Evolutionary conservation across 2,329 filamentous ascomycete genomes (phyloP).

Genomic region (Botrytis tulipae): DNA sequence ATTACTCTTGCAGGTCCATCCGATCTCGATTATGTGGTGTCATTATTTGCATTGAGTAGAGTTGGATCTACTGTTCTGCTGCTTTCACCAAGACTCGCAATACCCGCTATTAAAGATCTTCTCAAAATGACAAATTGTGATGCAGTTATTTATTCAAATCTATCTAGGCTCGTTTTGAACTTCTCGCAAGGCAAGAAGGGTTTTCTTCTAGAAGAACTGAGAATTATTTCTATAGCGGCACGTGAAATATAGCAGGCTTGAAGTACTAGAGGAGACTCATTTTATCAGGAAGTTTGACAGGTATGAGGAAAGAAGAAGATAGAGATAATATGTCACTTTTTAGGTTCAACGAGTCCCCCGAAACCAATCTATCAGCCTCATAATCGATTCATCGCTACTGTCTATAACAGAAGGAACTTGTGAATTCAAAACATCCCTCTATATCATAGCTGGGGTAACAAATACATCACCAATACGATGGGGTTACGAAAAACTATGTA

Average conservation of each 20-base stretch:
- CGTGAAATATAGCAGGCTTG: slow-evolving; percentile 11
- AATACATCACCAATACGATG: slow-evolving; percentile 52
- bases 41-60: slow-evolving; percentile 50
- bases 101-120: slow-evolving; percentile 48
- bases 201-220: background rate
- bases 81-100: slow-evolving; percentile 52
- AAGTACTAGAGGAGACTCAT: background rate
- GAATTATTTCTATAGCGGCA: background rate
- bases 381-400: slow-evolving; percentile 47
- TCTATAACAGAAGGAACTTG: slow-evolving; percentile 38
- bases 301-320: slow-evolving; percentile 10
- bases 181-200: slow-evolving; percentile 15
- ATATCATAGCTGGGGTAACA: slow-evolving; percentile 58
- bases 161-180: background rate
- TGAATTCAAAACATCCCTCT: slow-evolving; percentile 54
- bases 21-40: slow-evolving; percentile 49
- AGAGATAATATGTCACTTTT: slow-evolving; percentile 30
- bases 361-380: slow-evolving; percentile 61
- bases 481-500: slow-evolving; percentile 49
- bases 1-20: slow-evolving; percentile 32
- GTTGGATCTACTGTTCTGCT: slow-evolving; percentile 53
- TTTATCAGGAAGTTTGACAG: background rate
- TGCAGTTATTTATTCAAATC: slow-evolving; percentile 20
- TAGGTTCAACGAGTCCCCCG: slow-evolving; percentile 57
- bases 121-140: slow-evolving; percentile 41